Evolutionary conservation across 2,329 filamentous ascomycete species (phyloP), one percentile per base, ranked within the genome.

Genomic region (Fusarium irregulare): DNA sequence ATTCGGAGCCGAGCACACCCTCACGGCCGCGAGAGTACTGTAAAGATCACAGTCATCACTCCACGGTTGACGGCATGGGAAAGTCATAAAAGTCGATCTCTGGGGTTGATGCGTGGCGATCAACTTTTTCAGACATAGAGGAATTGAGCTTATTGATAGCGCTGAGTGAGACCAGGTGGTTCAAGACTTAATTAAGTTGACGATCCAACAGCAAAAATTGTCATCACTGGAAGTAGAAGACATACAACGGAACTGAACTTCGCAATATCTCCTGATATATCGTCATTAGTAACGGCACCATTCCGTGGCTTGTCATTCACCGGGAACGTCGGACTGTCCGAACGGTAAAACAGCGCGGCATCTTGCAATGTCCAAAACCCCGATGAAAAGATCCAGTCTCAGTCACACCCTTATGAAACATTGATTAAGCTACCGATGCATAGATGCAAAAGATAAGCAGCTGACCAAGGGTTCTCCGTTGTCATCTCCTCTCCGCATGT

Each of bases 1-100:
- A 13, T 21, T 20, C 51, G 58, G 55, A 46, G 59, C 68, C 68
- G 68, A 61, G 34, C 55, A 70, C 67, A 71, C 48, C 55, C 25
- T 53, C 40, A 42, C 41, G 28, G 46, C 41, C 48, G 40, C n/a
- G 20, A 34, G 37, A 13, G 44, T 30, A 23, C 21, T 23, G 21
- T 23, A 27, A 41, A 20, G 7, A 28, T 27, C 23, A 7, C 40
- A 18, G 55, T 57, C 28, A 41, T 47, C 9, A 27, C 32, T n/a
- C 18, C 9, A 56, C 46, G 23, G 34, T 54, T 63, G 47, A 63
- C 40, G 44, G 48, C 28, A 70, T 45, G 55, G 46, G 14, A 60
- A 66, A 65, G 53, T 28, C 16, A 27, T 25, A 8, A 57, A 68
- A 61, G 40, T 21, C 45, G 47, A 70, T 47, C 16, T 57, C 25